These are phyloP conservation scores for Adenanthera pavonina DNA, from an alignment of 306 rosid genomes.

Conservation along the genomic window DNA sequence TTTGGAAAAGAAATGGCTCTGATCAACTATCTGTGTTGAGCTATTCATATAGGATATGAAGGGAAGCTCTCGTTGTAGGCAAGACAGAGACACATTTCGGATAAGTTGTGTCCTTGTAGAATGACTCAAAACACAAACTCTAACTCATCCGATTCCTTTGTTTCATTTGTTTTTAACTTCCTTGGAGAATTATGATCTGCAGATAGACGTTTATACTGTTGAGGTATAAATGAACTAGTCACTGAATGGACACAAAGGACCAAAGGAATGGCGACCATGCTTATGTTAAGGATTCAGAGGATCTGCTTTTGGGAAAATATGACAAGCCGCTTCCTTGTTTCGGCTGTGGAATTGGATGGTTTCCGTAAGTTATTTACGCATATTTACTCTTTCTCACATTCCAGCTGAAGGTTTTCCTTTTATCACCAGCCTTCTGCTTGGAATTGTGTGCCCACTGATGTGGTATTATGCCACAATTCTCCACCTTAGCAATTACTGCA, in stretches of 20 bases:
- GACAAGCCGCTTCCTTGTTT: slow-evolving; percentile 62
- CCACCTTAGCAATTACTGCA: slow-evolving; percentile 76
- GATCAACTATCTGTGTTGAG: neutral
- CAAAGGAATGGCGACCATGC: slow-evolving; percentile 35
- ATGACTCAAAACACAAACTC: neutral
- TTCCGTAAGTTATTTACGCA: slow-evolving; percentile 48
- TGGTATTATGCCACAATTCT: slow-evolving; percentile 91
- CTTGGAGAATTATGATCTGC: slow-evolving; percentile 23
- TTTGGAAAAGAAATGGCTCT: neutral
- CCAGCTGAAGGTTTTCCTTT: slow-evolving; percentile 8
- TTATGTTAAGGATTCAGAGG: slow-evolving; percentile 42
- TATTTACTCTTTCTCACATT: neutral
- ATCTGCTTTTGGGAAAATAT: slow-evolving; percentile 51
- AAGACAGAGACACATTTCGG: neutral
- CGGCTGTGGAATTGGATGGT: slow-evolving; percentile 68
- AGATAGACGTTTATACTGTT: slow-evolving; percentile 1
- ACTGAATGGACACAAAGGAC: slow-evolving; percentile 46
- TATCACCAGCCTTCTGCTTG: slow-evolving; percentile 68
- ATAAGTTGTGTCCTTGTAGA: neutral
- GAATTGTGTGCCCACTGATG: slow-evolving; percentile 72
- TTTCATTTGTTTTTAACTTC: neutral
- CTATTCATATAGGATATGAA: neutral
- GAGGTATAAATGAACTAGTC: neutral
- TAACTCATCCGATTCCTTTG: neutral
- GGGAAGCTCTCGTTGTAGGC: too few species aligned